Conservation (phyloP, 768 basidiomycete species). For the Piloderma croceum region DNA sequence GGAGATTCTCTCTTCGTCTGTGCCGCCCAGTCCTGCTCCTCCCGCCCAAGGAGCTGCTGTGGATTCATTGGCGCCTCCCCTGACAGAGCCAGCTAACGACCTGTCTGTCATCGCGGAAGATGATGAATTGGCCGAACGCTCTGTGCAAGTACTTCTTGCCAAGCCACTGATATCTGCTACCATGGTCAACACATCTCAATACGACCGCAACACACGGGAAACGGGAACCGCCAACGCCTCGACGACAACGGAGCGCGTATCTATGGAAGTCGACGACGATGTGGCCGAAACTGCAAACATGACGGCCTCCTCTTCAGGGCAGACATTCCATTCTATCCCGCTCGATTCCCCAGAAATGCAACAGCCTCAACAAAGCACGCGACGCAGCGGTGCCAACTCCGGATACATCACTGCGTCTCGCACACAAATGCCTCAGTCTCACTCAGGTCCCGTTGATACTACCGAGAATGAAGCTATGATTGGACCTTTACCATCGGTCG, state of each 20-base stretch:
- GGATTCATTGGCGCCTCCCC: no score
- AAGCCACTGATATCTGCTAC: slow-evolving; percentile 3
- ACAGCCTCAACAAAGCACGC: slow-evolving; percentile 2
- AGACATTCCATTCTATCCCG: slow-evolving; percentile 35
- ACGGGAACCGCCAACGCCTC: no score
- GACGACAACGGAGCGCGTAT: no score
- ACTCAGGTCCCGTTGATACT: not conserved
- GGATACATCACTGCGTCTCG: slow-evolving; percentile 17
- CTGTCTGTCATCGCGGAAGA: slow-evolving; percentile 70
- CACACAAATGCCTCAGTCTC: not conserved
- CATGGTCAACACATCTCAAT: slow-evolving; percentile 1
- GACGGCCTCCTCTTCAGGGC: slow-evolving; percentile 22
- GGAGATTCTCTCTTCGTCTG: no score
- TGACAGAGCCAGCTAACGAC: slow-evolving; percentile 30
- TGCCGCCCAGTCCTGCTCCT: no score
- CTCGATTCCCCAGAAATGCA: slow-evolving; percentile 29
- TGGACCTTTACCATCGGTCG: slow-evolving; percentile 16
- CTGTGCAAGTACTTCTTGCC: slow-evolving; percentile 4
- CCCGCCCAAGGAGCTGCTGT: no score
- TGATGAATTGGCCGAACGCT: slow-evolving; percentile 51
- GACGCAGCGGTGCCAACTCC: slow-evolving; percentile 6
- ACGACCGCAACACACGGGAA: no score
- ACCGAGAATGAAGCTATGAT: slow-evolving; percentile 19
- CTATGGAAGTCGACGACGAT: no score
- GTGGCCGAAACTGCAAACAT: not conserved